These are phyloP conservation scores for Psilocybe azurescens DNA, from an alignment of 768 basidiomycete genomes.

Conservation along the genomic window DNA sequence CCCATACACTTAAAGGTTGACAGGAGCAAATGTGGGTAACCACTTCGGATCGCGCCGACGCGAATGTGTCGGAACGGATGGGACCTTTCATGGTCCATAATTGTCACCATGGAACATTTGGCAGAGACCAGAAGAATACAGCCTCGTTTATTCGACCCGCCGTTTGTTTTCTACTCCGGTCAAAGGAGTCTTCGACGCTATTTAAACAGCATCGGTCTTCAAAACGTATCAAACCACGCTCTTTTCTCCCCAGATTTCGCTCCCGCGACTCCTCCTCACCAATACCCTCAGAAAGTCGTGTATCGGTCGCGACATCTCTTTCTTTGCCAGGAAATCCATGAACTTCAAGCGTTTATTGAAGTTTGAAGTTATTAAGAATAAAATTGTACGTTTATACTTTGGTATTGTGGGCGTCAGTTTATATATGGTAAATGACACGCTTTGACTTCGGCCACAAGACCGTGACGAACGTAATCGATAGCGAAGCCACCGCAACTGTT, in stretches of 20 bases:
- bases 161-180: constrained; percentile 16
- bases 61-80: constrained; percentile 7
- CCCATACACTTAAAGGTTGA: constrained; percentile 1
- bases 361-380: not conserved
- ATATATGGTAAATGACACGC: constrained; percentile 42
- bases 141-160: constrained; percentile 22
- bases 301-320: not conserved
- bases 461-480: constrained; percentile 26
- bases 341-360: not conserved
- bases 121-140: constrained; percentile 16
- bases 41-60: constrained; percentile 2
- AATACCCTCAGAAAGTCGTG: not conserved
- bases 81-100: constrained; percentile 15
- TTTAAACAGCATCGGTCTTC: not conserved
- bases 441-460: constrained; percentile 27
- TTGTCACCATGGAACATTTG: constrained; percentile 25
- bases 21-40: not conserved
- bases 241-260: not conserved
- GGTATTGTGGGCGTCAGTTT: constrained; percentile 40
- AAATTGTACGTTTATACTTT: constrained; percentile 4
- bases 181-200: not conserved
- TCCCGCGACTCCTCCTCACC: not conserved
- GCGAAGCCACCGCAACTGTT: constrained; percentile 24
- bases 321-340: not conserved
- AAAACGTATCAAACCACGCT: not conserved